A percentile compares a stretch with the other conserved stretches of the same genome.
phyloP scores from a whole-genome alignment of 2,329 filamentous ascomycete genomes.

The Apiospora kogelbergensis region DNA sequence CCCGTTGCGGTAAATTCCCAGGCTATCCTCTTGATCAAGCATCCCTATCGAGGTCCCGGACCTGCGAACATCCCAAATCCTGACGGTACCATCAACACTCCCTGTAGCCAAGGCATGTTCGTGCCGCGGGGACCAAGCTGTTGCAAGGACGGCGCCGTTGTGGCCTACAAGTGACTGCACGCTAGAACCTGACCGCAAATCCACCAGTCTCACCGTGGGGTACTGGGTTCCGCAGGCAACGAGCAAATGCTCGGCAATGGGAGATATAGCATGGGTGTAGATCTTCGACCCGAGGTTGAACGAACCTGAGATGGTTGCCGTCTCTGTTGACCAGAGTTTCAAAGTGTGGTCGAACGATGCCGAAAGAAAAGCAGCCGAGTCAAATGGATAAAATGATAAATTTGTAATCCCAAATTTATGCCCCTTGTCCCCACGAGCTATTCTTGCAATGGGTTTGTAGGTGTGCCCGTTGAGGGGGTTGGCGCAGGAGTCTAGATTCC shows the following conservation, averaged over 20 bases:
- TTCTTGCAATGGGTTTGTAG: conserved; percentile 54
- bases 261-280: conserved; percentile 77
- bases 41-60: conserved; percentile 74
- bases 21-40: conserved; percentile 80
- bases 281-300: conserved; percentile 69
- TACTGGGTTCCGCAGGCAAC: conserved; percentile 89
- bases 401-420: conserved; percentile 76
- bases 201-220: conserved; percentile 79
- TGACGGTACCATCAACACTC: conserved; percentile 78
- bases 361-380: conserved; percentile 72
- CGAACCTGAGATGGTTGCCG: conserved; percentile 59
- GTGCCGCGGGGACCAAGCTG: conserved; percentile 79
- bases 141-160: conserved; percentile 64
- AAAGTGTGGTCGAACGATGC: conserved; percentile 77
- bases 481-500: conserved; percentile 72
- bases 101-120: conserved; percentile 82
- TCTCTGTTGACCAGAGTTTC: conserved; percentile 71
- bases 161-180: conserved; percentile 72
- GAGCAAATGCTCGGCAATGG: conserved; percentile 69
- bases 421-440: conserved; percentile 43
- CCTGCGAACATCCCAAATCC: conserved; percentile 85
- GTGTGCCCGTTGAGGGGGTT: conserved; percentile 45
- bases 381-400: conserved; percentile 76
- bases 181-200: conserved; percentile 77
- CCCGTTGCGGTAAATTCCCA: conserved; percentile 57